These are phyloP conservation scores for Trichoderma sp. DNA, from an alignment of 2,329 filamentous ascomycete genomes.

Conservation along the genomic window DNA sequence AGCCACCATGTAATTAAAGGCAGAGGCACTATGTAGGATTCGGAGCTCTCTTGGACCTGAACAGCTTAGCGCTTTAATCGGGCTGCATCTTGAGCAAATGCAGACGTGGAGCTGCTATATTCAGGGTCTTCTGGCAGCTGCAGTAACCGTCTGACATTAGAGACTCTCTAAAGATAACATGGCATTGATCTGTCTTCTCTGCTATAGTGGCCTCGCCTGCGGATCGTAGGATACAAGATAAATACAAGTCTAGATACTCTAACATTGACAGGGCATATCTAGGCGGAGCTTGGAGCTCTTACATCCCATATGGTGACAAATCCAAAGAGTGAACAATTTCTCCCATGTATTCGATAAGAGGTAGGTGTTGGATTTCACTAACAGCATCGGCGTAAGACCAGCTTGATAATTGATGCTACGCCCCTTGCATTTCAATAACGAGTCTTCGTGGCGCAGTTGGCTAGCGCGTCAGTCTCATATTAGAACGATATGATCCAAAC, in stretches of 20 bases:
- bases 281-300: background rate
- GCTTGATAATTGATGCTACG: background rate
- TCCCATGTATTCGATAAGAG: background rate
- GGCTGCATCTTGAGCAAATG: background rate
- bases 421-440: background rate
- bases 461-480: conserved; percentile 29
- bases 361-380: background rate
- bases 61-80: background rate
- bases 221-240: too few species aligned
- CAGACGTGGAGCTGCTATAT: background rate
- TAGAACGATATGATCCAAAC: conserved; percentile 28
- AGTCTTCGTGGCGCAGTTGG: conserved; percentile 31
- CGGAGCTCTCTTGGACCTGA: background rate
- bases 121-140: background rate
- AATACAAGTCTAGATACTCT: too few species aligned
- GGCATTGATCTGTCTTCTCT: too few species aligned
- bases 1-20: background rate
- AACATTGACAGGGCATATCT: background rate
- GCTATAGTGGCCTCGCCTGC: too few species aligned
- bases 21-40: background rate
- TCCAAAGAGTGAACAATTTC: background rate
- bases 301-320: background rate
- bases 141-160: too few species aligned
- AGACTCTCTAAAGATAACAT: too few species aligned
- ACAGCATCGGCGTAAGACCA: accelerated